Conservation (phyloP, 768 basidiomycete genomes). For the Wakefieldia striispora region DNA sequence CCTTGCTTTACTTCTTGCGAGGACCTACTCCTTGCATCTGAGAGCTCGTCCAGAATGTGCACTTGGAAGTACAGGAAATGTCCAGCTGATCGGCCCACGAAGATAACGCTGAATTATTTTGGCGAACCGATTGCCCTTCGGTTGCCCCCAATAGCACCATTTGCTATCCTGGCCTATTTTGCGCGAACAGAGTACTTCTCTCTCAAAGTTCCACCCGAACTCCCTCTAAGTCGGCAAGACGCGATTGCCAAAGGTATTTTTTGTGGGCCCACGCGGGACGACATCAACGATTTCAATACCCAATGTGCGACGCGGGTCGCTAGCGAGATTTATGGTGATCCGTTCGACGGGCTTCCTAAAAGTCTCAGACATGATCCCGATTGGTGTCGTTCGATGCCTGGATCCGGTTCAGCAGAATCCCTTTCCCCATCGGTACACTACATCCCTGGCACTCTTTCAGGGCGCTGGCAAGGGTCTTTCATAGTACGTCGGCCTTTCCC, state of each 20-base stretch:
- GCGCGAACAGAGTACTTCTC: slow-evolving; percentile 37
- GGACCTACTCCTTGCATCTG: slow-evolving; percentile 25
- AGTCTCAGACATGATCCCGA: slow-evolving; percentile 34
- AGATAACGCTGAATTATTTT: slow-evolving; percentile 41
- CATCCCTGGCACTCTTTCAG: slow-evolving; percentile 43
- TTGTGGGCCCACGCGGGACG: slow-evolving; percentile 45
- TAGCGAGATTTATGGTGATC: slow-evolving; percentile 16
- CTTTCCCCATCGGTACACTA: slow-evolving; percentile 29
- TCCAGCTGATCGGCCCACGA: slow-evolving; percentile 30
- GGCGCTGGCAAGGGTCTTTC: slow-evolving; percentile 49
- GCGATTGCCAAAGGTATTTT: slow-evolving; percentile 28
- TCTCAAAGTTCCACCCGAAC: slow-evolving; percentile 40
- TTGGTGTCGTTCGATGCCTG: slow-evolving; percentile 23
- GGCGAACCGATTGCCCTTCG: slow-evolving; percentile 34
- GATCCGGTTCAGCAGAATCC: neutral
- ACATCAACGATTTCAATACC: slow-evolving; percentile 42
- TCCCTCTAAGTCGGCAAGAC: slow-evolving; percentile 36
- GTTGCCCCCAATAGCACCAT: slow-evolving; percentile 45
- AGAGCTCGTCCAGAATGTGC: slow-evolving; percentile 11
- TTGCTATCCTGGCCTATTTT: slow-evolving; percentile 49
- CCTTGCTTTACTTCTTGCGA: slow-evolving; percentile 43
- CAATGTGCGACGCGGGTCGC: slow-evolving; percentile 43
- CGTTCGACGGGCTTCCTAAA: slow-evolving; percentile 19
- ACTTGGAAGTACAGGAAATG: slow-evolving; percentile 26
- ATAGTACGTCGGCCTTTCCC: slow-evolving; percentile 35